These are phyloP conservation scores for Rhodotorula sphaerocarpa DNA, from an alignment of 768 basidiomycete species.

Conservation along the genomic window DNA sequence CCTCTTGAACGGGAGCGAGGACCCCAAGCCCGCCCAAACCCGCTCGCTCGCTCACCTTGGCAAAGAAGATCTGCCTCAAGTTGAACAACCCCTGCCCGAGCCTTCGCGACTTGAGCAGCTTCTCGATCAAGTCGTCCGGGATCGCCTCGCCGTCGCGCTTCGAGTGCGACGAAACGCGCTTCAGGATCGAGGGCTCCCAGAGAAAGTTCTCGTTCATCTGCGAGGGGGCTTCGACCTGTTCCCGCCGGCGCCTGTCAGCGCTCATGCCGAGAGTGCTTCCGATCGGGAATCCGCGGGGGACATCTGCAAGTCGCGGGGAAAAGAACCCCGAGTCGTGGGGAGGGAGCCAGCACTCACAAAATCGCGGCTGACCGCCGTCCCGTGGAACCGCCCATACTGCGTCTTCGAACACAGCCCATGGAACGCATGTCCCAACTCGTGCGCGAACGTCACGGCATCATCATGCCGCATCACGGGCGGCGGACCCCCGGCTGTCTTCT, in stretches of 20 bases:
- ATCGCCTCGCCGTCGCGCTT: conserved; percentile 59
- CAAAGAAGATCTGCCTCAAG: conserved; percentile 72
- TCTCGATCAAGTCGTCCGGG: conserved; percentile 63
- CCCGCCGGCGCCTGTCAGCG: no score
- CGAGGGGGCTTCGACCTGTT: conserved; percentile 68
- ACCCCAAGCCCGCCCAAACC: no score
- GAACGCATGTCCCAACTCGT: conserved; percentile 24
- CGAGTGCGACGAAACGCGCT: conserved; percentile 70
- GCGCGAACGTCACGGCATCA: conserved; percentile 63
- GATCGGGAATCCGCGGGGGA: no score
- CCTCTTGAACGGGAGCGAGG: no score
- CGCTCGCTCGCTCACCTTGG: conserved; percentile 45
- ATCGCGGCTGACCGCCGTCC: conserved; percentile 41
- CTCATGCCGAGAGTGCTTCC: conserved; percentile 66
- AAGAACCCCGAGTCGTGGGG: background rate
- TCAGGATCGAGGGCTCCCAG: conserved; percentile 53
- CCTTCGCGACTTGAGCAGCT: conserved; percentile 65
- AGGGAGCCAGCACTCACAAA: conserved; percentile 8
- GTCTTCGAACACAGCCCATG: conserved; percentile 56
- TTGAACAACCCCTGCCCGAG: conserved; percentile 57
- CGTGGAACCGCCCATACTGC: conserved; percentile 68
- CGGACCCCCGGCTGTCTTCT: conserved; percentile 68
- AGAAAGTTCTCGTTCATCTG: conserved; percentile 54
- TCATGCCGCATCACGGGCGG: conserved; percentile 60
- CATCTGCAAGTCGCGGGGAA: background rate